phyloP scores from a whole-genome alignment of 1,139 yeast genomes.

The Debaryomyces psychrophilus region DNA sequence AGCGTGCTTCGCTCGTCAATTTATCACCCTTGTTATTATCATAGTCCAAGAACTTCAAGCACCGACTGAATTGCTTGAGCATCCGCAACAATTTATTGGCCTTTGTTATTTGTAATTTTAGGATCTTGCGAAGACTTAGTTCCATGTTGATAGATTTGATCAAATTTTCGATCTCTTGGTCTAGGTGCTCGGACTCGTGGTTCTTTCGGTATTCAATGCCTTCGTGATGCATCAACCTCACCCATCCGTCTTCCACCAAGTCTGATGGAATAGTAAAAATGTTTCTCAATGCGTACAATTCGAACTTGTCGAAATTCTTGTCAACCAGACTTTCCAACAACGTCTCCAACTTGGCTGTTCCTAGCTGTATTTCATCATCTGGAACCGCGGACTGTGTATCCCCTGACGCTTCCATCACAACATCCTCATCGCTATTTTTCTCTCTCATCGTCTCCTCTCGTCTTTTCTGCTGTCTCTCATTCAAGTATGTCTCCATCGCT shows the following conservation, averaged over 20 bases:
- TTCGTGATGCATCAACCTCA: slow-evolving; percentile 70
- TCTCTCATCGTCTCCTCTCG: slow-evolving; percentile 14
- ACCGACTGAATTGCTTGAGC: slow-evolving; percentile 33
- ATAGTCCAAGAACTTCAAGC: slow-evolving; percentile 32
- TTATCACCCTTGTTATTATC: slow-evolving; percentile 20
- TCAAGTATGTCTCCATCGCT: slow-evolving; percentile 72
- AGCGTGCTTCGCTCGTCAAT: slow-evolving; percentile 30
- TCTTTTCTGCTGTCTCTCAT: slow-evolving; percentile 31
- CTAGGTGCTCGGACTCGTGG: slow-evolving; percentile 30
- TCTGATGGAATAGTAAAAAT: slow-evolving; percentile 72
- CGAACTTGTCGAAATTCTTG: slow-evolving; percentile 83
- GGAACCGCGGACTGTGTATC: slow-evolving; percentile 11
- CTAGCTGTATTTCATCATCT: slow-evolving; percentile 63
- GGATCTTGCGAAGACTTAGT: slow-evolving; percentile 44
- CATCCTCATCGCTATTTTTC: slow-evolving; percentile 23
- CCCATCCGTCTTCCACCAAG: slow-evolving; percentile 66
- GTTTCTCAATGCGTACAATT: slow-evolving; percentile 78
- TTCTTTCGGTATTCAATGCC: slow-evolving; percentile 41
- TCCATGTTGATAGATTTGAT: slow-evolving; percentile 49
- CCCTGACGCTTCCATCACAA: slow-evolving; percentile 17
- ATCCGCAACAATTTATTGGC: slow-evolving; percentile 38
- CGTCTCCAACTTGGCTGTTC: slow-evolving; percentile 82
- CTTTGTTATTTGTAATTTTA: slow-evolving; percentile 44
- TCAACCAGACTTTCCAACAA: slow-evolving; percentile 79
- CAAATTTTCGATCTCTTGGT: slow-evolving; percentile 37